Percentiles rank a stretch among this genome's conserved stretches.
Evolutionary conservation across 495 filamentous ascomycete genomes (phyloP).

Genomic region (Wilcoxina mikolae): DNA sequence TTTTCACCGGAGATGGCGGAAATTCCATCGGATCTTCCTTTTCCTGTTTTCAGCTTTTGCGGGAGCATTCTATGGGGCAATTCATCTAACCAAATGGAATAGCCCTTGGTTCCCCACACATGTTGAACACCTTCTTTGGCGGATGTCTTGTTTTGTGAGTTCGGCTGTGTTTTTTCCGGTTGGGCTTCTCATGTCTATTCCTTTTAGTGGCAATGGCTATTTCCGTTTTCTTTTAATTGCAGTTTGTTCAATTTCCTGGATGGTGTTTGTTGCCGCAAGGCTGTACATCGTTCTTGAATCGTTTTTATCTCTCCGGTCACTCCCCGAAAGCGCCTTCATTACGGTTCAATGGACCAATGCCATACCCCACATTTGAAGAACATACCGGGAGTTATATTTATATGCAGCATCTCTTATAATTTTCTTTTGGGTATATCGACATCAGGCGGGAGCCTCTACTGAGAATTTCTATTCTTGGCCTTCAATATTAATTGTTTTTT

Average conservation of each 20-base stretch:
- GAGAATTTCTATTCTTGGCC: too few species aligned
- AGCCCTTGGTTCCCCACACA: neutral
- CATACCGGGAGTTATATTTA: too few species aligned
- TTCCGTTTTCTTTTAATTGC: neutral
- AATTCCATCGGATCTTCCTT: neutral
- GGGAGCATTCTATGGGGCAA: neutral
- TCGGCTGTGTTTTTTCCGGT: neutral
- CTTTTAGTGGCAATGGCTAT: neutral
- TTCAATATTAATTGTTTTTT: too few species aligned
- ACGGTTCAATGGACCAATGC: neutral
- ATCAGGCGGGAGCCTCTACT: too few species aligned
- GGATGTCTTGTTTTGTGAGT: neutral
- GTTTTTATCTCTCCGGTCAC: neutral
- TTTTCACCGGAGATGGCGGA: neutral
- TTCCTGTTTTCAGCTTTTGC: neutral
- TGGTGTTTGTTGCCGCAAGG: neutral
- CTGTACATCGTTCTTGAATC: neutral
- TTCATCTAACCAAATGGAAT: conserved; percentile 1
- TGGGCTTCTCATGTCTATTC: neutral
- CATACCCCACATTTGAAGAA: conserved; percentile 3
- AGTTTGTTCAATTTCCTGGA: neutral
- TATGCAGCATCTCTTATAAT: too few species aligned
- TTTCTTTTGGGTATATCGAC: too few species aligned
- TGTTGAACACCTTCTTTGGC: neutral
- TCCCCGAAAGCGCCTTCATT: neutral